Evolutionary conservation across 306 rosid species (phyloP).

Genomic region (Acacia melanoxylon): DNA sequence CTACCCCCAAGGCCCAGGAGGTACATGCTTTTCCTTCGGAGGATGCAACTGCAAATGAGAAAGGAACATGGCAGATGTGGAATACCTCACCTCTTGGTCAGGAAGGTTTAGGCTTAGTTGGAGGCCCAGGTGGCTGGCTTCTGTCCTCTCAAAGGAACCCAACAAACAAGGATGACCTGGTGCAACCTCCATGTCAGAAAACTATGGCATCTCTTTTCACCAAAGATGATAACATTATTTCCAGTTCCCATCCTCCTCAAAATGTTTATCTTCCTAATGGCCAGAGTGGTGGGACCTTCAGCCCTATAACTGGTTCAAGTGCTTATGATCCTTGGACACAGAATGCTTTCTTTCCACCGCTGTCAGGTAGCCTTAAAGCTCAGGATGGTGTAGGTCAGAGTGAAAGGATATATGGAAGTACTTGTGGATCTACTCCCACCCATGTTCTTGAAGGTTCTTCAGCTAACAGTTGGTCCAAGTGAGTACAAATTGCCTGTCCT

Average conservation of each 20-base stretch:
- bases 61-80: conserved; percentile 99
- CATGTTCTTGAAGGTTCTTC: conserved; percentile 66
- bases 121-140: conserved; percentile 88
- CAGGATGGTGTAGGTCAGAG: conserved; percentile 61
- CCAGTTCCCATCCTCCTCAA: conserved; percentile 65
- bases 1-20: conserved; percentile 51
- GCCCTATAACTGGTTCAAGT: conserved; percentile 59
- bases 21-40: conserved; percentile 51
- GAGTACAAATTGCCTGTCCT: conserved; percentile 44
- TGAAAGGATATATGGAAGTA: conserved; percentile 72
- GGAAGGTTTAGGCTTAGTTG: conserved; percentile 85
- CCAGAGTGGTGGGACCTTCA: conserved; percentile 64
- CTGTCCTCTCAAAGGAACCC: conserved; percentile 59
- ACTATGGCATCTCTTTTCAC: conserved; percentile 74
- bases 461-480: conserved; percentile 78
- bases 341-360: conserved; percentile 68
- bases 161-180: conserved; percentile 66
- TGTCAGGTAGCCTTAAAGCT: conserved; percentile 58
- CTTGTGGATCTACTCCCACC: conserved; percentile 53
- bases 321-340: conserved; percentile 85
- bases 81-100: conserved; percentile 82
- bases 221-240: conserved; percentile 65
- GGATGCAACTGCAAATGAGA: conserved; percentile 57
- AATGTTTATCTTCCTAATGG: conserved; percentile 70
- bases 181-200: conserved; percentile 74